These are phyloP conservation scores for Rhizopogon sp. DNA, from an alignment of 768 basidiomycete species.

Conservation along the genomic window DNA sequence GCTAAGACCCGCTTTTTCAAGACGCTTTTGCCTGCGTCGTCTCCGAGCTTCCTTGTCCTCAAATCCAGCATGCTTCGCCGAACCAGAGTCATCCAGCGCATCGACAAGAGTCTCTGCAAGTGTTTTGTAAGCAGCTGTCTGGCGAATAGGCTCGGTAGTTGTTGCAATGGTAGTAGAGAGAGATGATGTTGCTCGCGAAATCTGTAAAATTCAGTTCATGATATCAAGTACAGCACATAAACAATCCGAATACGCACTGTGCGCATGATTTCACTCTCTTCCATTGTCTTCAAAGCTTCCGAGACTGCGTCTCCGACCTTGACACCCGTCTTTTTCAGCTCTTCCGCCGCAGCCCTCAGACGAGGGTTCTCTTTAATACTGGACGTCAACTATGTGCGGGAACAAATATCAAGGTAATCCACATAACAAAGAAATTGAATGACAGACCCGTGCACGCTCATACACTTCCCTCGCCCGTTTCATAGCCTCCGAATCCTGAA, in stretches of 20 bases:
- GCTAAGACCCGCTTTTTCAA: constrained; percentile 79
- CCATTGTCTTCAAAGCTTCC: constrained; percentile 88
- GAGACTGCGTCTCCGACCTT: constrained; percentile 92
- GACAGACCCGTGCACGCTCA: constrained; percentile 85
- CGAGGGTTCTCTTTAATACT: constrained; percentile 96
- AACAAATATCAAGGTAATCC: constrained; percentile 3
- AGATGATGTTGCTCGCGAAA: constrained; percentile 80
- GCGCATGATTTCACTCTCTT: constrained; percentile 90
- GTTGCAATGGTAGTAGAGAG: constrained; percentile 82
- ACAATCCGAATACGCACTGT: constrained; percentile 46
- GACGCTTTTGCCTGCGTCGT: constrained; percentile 68
- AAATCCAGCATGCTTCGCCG: constrained; percentile 91
- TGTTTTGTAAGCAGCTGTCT: constrained; percentile 91
- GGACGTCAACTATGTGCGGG: constrained; percentile 64
- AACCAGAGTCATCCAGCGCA: constrained; percentile 90
- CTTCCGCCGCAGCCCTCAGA: constrained; percentile 88
- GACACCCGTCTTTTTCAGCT: constrained; percentile 83
- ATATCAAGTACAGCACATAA: neutral
- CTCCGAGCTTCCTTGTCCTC: constrained; percentile 92
- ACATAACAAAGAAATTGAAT: constrained; percentile 1
- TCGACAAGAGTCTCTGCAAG: constrained; percentile 87
- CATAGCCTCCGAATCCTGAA: constrained; percentile 97
- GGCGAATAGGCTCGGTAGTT: constrained; percentile 95
- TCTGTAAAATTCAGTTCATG: constrained; percentile 35
- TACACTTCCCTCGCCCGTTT: constrained; percentile 87